These are phyloP conservation scores for Lasiodiplodia citricola DNA, from an alignment of 2,329 filamentous ascomycete genomes.

Conservation along the genomic window DNA sequence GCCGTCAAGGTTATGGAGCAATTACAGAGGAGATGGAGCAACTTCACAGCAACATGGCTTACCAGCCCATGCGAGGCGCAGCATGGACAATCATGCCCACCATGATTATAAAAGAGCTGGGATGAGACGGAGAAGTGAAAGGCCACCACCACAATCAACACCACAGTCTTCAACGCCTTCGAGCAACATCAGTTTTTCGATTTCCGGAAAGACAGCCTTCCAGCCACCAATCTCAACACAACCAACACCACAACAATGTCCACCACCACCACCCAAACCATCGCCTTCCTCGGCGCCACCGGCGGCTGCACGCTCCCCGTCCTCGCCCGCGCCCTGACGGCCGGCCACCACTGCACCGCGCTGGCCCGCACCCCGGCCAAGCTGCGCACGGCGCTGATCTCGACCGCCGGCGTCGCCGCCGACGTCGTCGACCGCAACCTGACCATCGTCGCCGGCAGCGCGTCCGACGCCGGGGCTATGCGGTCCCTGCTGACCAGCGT, in stretches of 20 bases:
- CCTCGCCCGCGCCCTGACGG: conserved; percentile 51
- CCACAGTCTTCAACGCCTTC: not conserved
- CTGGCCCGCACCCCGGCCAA: conserved; percentile 58
- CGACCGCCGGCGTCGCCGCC: conserved; percentile 45
- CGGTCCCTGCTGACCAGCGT: conserved; percentile 37
- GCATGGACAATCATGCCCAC: not conserved
- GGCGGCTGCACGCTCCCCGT: conserved; percentile 53
- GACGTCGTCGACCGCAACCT: conserved; percentile 47
- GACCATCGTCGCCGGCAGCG: conserved; percentile 55
- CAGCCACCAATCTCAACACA: not conserved
- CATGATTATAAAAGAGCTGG: conserved; percentile 2
- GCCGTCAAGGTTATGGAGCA: too few relatives aligned
- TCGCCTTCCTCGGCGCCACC: conserved; percentile 61
- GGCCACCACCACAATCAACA: not conserved
- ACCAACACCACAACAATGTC: conserved; percentile 27
- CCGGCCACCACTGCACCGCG: conserved; percentile 43
- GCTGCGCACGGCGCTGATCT: conserved; percentile 50
- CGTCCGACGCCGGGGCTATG: conserved; percentile 50
- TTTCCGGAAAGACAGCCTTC: not conserved
- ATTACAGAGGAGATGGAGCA: not conserved
- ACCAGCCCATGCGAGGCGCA: not conserved
- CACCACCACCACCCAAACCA: conserved; percentile 35
- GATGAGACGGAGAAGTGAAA: too few relatives aligned
- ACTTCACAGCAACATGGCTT: not conserved
- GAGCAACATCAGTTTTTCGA: not conserved